Evolutionary conservation across 176 grass and related monocot species (phyloP).

Genomic region (Avena eriantha): DNA sequence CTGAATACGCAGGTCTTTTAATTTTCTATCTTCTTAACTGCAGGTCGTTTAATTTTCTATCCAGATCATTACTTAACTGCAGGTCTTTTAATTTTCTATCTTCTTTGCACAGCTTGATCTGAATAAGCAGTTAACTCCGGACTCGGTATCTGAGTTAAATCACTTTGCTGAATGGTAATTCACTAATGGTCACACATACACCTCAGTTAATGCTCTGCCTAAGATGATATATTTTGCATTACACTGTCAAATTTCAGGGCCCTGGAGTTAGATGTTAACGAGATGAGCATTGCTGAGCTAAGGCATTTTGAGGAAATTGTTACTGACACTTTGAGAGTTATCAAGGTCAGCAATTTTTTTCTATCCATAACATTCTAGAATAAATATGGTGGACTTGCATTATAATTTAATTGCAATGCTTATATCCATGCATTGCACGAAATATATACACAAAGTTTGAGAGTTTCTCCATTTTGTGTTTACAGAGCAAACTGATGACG

Average conservation of each 20-base stretch:
- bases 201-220: background rate
- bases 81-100: background rate
- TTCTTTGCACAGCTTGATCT: slow-evolving; percentile 36
- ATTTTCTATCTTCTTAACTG: background rate
- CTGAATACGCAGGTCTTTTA: background rate
- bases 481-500: slow-evolving; percentile 37
- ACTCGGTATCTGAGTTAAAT: slow-evolving; percentile 24
- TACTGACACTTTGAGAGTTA: slow-evolving; percentile 25
- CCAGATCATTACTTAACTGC: too few relatives aligned
- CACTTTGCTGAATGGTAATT: slow-evolving; percentile 45
- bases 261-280: slow-evolving; percentile 33
- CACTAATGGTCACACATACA: background rate
- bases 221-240: background rate
- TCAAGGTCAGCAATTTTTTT: slow-evolving; percentile 38
- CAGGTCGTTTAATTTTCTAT: background rate
- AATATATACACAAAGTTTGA: slow-evolving; percentile 1
- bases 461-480: background rate
- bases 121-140: slow-evolving; percentile 8
- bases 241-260: slow-evolving; percentile 38
- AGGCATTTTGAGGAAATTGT: slow-evolving; percentile 39
- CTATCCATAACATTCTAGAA: background rate
- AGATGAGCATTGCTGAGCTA: slow-evolving; percentile 28
- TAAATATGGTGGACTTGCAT: background rate
- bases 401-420: background rate
- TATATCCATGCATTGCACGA: background rate